phyloP scores from a whole-genome alignment of 139 green algal species.

The Volvox reticuliferus region DNA sequence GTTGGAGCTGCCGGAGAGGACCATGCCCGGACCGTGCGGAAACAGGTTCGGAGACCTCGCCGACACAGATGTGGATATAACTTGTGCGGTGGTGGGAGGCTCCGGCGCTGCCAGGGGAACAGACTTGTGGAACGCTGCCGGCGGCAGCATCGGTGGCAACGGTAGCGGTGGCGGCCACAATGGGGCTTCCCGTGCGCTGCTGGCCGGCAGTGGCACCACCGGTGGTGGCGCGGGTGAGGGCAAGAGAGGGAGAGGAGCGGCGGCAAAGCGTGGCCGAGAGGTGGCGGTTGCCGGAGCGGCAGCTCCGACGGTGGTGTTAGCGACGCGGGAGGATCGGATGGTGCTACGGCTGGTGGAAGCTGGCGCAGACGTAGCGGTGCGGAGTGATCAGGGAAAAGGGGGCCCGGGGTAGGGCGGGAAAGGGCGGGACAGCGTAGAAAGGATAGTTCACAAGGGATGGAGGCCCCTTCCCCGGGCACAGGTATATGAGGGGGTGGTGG shows the following conservation, averaged over 20 bases:
- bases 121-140: neutral
- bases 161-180: neutral
- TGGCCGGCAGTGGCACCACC: neutral
- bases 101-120: neutral
- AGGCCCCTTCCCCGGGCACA: too few species aligned
- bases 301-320: conserved; percentile 1
- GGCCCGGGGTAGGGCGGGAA: neutral
- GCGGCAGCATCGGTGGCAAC: neutral
- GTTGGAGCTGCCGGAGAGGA: conserved; percentile 8
- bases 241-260: neutral
- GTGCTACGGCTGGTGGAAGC: neutral
- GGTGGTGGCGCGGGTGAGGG: too few species aligned
- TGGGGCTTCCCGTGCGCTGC: neutral
- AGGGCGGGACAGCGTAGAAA: neutral
- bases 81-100: neutral
- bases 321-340: neutral
- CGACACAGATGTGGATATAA: neutral
- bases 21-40: neutral
- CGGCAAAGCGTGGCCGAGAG: neutral
- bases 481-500: too few species aligned
- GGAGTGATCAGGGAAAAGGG: neutral
- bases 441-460: too few species aligned
- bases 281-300: neutral
- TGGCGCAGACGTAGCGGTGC: conserved; percentile 19
- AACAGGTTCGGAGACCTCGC: neutral